Evolutionary conservation across 805 yeast genomes (phyloP).

Genomic region (Metschnikowia vanudenii): DNA sequence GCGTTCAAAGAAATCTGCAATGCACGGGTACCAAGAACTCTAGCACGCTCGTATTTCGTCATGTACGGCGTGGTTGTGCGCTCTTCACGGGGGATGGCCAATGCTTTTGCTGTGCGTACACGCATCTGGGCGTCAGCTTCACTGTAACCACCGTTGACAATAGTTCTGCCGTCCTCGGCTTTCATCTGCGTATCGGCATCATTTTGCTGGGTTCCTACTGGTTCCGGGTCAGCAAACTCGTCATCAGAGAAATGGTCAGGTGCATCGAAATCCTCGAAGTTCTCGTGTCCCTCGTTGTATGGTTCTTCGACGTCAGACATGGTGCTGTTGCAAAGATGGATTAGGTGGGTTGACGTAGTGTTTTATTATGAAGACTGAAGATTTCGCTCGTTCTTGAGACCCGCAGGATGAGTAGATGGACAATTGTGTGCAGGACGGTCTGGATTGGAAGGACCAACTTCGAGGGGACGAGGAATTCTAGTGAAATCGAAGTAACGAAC

Average conservation of each 20-base stretch:
- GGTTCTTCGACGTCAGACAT: constrained; percentile 49
- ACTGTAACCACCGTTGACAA: constrained; percentile 69
- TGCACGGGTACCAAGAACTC: constrained; percentile 97
- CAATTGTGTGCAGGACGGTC: background rate
- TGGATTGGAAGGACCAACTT: no score
- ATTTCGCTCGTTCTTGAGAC: constrained; percentile 2
- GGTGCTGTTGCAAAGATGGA: constrained; percentile 4
- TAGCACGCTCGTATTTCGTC: constrained; percentile 98
- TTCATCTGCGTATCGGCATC: constrained; percentile 44
- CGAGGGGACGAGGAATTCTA: no score
- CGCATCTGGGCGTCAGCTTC: constrained; percentile 49
- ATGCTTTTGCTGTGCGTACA: constrained; percentile 67
- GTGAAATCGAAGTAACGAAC: background rate
- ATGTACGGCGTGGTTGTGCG: constrained; percentile 97
- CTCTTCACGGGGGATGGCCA: constrained; percentile 84
- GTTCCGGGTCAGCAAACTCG: constrained; percentile 47
- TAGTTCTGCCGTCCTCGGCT: constrained; percentile 69
- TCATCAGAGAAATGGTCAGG: constrained; percentile 76
- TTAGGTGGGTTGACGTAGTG: background rate
- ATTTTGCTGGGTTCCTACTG: constrained; percentile 19
- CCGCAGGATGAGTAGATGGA: background rate
- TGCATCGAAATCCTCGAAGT: constrained; percentile 79
- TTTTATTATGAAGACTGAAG: constrained; percentile 10
- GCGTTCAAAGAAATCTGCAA: constrained; percentile 97
- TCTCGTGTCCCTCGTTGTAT: constrained; percentile 68